phyloP scores from a whole-genome alignment of 805 yeast species.

The Nakazawaea ernobii region DNA sequence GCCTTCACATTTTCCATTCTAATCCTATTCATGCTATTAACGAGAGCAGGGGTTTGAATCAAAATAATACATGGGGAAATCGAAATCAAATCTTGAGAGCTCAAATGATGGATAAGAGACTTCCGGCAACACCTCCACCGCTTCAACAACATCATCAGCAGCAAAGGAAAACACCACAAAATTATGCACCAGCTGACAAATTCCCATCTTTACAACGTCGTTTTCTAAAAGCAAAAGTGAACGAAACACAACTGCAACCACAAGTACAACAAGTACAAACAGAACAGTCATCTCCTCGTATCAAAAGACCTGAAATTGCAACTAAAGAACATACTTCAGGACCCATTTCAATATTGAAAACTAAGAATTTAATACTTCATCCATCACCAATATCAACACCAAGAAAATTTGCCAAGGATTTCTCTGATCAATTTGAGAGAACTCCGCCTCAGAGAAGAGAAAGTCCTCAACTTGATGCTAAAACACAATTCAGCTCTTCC shows the following conservation, averaged over 20 bases:
- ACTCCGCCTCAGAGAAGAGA: conserved; percentile 6
- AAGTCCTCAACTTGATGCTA: conserved; percentile 11
- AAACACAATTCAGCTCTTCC: neutral
- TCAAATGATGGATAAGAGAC: neutral
- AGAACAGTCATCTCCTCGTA: no score
- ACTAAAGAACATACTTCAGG: no score
- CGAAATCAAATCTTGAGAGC: neutral
- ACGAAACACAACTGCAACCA: neutral
- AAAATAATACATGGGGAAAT: neutral
- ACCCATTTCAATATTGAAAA: no score
- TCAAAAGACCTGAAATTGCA: no score
- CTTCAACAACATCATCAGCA: neutral
- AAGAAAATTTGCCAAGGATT: conserved; percentile 9
- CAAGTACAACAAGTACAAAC: no score
- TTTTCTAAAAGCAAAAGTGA: conserved; percentile 14
- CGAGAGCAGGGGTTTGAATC: neutral
- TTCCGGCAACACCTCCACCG: neutral
- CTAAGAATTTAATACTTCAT: neutral
- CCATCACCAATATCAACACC: conserved; percentile 1
- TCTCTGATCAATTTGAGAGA: conserved; percentile 8
- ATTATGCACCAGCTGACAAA: conserved; percentile 22
- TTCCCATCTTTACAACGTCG: conserved; percentile 25
- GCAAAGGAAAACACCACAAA: neutral
- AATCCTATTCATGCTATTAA: no score
- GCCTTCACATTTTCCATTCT: no score